These are phyloP conservation scores for Linum lewisii DNA, from an alignment of 345 rosid genomes.

Conservation along the genomic window DNA sequence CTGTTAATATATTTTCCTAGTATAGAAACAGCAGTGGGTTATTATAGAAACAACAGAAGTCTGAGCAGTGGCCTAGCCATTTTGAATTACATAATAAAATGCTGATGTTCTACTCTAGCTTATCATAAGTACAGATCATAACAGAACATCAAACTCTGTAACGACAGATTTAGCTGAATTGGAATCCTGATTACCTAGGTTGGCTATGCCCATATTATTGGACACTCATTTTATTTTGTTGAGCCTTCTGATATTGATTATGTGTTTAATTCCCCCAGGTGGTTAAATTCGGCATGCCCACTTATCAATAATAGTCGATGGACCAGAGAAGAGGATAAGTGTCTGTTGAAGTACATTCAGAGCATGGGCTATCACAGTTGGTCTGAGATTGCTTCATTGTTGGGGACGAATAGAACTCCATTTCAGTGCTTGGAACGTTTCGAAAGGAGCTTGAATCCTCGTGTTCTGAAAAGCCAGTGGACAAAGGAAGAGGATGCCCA, in stretches of 20 bases:
- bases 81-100: too few relatives aligned
- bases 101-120: too few relatives aligned
- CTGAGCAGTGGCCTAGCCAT: too few relatives aligned
- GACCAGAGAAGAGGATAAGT: conserved; percentile 65
- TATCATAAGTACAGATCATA: background rate
- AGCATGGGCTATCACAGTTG: conserved; percentile 55
- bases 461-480: conserved; percentile 66
- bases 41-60: too few relatives aligned
- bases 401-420: conserved; percentile 81
- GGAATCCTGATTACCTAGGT: background rate
- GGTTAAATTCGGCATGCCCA: conserved; percentile 81
- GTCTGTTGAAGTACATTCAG: conserved; percentile 44
- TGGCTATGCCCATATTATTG: background rate
- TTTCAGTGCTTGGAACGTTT: conserved; percentile 73
- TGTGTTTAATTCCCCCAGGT: conserved; percentile 34
- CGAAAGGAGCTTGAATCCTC: conserved; percentile 73
- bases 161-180: background rate
- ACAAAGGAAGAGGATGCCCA: conserved; percentile 74
- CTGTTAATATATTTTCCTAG: too few relatives aligned
- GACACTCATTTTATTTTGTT: background rate
- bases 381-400: conserved; percentile 52
- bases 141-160: too few relatives aligned
- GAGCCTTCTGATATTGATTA: conserved; percentile 7
- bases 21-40: too few relatives aligned
- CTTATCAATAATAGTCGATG: conserved; percentile 51